These are phyloP conservation scores for Pyropia yezoensis DNA, from an alignment of 23 red algal species.

Conservation along the genomic window DNA sequence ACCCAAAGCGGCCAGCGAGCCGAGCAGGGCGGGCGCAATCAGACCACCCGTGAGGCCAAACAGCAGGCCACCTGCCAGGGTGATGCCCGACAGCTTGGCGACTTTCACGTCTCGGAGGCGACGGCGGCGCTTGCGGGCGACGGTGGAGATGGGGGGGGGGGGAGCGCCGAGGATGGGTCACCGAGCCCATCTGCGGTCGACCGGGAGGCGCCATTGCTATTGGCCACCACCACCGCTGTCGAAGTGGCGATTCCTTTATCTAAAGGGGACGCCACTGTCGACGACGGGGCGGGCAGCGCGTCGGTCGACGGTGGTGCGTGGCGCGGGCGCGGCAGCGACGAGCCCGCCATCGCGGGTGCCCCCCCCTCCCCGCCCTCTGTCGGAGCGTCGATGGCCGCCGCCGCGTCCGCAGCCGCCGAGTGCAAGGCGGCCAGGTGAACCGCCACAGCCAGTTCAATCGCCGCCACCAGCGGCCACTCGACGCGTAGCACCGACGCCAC, in stretches of 20 bases:
- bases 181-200: not conserved
- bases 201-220: too few relatives aligned
- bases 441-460: conserved; percentile 72
- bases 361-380: conserved; percentile 11
- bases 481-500: conserved; percentile 35
- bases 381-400: not conserved
- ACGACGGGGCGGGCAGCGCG: too few relatives aligned
- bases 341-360: too few relatives aligned
- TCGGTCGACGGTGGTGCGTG: not conserved
- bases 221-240: too few relatives aligned
- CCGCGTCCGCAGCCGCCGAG: not conserved
- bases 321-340: not conserved
- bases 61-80: conserved; percentile 79
- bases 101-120: conserved; percentile 9
- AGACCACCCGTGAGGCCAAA: conserved; percentile 93
- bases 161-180: not conserved
- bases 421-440: conserved; percentile 27
- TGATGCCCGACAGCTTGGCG: conserved; percentile 69
- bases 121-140: not conserved
- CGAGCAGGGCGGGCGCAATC: conserved; percentile 78
- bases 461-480: conserved; percentile 36
- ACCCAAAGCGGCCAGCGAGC: conserved; percentile 70
- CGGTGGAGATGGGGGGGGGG: not conserved
- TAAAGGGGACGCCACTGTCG: not conserved
- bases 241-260: conserved; percentile 8